Conservation (phyloP, 108 stramenopile genomes). For the Cylindrotheca closterium region DNA sequence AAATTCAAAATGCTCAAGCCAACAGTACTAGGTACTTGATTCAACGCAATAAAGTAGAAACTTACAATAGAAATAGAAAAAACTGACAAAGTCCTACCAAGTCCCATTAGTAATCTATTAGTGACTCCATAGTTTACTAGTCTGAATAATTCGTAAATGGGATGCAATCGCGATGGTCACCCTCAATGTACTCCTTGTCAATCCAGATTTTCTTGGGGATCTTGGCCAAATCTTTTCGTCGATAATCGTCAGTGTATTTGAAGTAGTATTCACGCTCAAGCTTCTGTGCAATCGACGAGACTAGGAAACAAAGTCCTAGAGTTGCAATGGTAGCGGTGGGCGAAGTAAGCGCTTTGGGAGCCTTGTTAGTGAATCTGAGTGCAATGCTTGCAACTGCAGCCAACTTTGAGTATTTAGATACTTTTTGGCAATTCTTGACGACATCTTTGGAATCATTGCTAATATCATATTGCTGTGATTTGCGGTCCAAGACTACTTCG, state of each 20-base stretch:
- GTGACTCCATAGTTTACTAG: no score
- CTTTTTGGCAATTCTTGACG: slow-evolving; percentile 48
- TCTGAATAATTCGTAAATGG: no score
- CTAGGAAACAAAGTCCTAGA: not conserved
- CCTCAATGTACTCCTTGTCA: no score
- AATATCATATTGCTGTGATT: slow-evolving; percentile 53
- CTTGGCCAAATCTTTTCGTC: slow-evolving; percentile 38
- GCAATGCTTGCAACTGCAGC: slow-evolving; percentile 2
- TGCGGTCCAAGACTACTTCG: slow-evolving; percentile 49
- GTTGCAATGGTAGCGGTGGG: no score
- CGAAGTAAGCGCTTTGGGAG: not conserved
- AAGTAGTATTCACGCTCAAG: slow-evolving; percentile 37
- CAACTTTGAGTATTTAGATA: not conserved
- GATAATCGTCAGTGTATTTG: slow-evolving; percentile 37
- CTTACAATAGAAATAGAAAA: no score
- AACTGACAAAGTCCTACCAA: no score
- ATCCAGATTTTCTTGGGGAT: slow-evolving; percentile 41
- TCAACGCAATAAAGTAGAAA: no score
- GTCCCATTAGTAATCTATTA: no score
- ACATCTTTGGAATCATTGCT: slow-evolving; percentile 53
- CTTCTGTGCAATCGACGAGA: slow-evolving; percentile 20
- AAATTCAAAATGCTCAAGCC: no score
- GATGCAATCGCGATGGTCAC: no score
- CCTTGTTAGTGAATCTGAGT: not conserved
- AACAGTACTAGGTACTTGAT: no score